phyloP scores from a whole-genome alignment of 768 basidiomycete species.

The Daedaleopsis sinensis region DNA sequence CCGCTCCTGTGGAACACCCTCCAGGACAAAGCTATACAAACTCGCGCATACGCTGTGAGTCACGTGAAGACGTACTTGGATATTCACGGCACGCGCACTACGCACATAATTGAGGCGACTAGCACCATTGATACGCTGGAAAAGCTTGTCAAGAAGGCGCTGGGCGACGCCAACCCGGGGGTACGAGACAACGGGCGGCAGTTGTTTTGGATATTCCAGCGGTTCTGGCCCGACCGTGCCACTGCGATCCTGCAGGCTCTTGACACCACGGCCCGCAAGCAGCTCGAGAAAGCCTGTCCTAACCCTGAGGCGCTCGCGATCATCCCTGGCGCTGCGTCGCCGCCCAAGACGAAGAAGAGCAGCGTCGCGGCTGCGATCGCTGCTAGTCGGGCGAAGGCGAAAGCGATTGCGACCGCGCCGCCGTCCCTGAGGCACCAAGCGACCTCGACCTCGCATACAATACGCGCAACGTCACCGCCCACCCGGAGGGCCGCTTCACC shows the following conservation, averaged over 20 bases:
- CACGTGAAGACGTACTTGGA: conserved; percentile 82
- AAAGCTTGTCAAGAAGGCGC: conserved; percentile 67
- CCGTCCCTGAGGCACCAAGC: conserved; percentile 82
- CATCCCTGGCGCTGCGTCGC: conserved; percentile 49
- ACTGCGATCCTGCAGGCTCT: conserved; percentile 61
- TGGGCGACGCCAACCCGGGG: conserved; percentile 78
- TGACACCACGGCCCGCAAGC: conserved; percentile 72
- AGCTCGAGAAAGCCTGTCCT: conserved; percentile 86
- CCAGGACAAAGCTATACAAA: conserved; percentile 82
- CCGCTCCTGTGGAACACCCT: conserved; percentile 68
- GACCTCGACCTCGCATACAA: conserved; percentile 67
- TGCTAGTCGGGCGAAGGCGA: conserved; percentile 87
- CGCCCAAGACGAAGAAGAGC: conserved; percentile 64
- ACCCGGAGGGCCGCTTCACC: conserved; percentile 44
- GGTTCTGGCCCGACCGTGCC: conserved; percentile 77
- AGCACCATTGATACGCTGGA: conserved; percentile 76
- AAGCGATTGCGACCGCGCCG: conserved; percentile 79
- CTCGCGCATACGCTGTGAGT: conserved; percentile 62
- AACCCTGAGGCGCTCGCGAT: conserved; percentile 46
- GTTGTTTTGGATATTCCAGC: conserved; percentile 80
- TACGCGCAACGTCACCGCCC: conserved; percentile 45
- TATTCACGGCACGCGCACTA: conserved; percentile 66
- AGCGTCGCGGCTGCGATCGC: conserved; percentile 88
- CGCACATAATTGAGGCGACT: conserved; percentile 64
- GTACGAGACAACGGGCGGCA: conserved; percentile 75